Conservation (phyloP, 495 filamentous ascomycete species). For the Penicillium subrubescens region DNA sequence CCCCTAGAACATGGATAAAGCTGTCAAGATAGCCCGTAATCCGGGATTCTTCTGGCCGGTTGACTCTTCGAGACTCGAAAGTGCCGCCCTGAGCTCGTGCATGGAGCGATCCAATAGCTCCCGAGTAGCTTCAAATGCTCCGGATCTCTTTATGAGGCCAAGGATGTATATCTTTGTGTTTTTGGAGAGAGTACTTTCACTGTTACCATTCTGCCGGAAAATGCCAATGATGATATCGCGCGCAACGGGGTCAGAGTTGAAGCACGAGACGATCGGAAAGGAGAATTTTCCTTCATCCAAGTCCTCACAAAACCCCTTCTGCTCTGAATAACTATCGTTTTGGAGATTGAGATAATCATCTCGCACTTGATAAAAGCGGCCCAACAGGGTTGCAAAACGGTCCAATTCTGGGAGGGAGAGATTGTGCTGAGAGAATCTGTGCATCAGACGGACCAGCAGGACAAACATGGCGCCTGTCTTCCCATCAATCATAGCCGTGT, state of each 20-base stretch:
- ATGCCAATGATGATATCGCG: neutral
- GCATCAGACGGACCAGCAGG: slow-evolving; percentile 84
- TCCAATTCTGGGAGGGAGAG: neutral
- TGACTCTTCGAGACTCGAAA: neutral
- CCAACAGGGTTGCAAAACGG: neutral
- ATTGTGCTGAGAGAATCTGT: slow-evolving; percentile 28
- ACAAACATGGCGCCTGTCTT: slow-evolving; percentile 93
- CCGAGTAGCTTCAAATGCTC: neutral
- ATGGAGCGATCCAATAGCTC: neutral
- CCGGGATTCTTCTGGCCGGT: neutral
- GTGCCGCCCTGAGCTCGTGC: neutral
- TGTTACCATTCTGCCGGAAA: neutral
- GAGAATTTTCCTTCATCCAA: slow-evolving; percentile 42
- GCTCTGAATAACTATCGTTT: slow-evolving; percentile 22
- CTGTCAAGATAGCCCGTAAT: neutral
- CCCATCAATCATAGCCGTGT: slow-evolving; percentile 89
- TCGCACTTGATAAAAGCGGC: slow-evolving; percentile 34
- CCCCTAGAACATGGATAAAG: neutral
- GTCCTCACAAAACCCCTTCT: slow-evolving; percentile 53
- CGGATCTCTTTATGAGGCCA: neutral
- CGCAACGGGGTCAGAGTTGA: neutral
- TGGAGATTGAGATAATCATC: slow-evolving; percentile 44
- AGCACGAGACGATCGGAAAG: slow-evolving; percentile 26
- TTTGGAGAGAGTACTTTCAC: neutral
- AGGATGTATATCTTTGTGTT: neutral